Percentiles rank a stretch among this genome's conserved stretches.
Evolutionary conservation across 164 flowering plant species (phyloP).

Genomic region (Macadamia tetraphylla): DNA sequence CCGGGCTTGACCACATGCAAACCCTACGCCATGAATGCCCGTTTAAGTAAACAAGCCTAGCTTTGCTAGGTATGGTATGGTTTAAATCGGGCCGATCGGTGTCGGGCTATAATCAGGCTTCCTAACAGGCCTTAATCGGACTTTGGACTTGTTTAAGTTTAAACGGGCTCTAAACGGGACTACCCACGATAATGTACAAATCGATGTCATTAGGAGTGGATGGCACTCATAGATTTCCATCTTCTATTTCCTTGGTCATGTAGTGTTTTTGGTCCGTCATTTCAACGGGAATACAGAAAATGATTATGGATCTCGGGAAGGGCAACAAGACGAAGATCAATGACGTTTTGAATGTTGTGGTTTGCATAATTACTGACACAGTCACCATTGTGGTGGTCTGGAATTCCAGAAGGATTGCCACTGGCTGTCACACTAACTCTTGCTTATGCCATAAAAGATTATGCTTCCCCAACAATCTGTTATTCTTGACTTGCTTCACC

Average conservation of each 20-base stretch:
- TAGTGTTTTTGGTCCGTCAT: conserved; percentile 48
- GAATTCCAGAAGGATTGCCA: conserved; percentile 79
- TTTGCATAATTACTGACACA: conserved; percentile 49
- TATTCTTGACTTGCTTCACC: conserved; percentile 33
- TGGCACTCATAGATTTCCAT: no score
- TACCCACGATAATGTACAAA: no score
- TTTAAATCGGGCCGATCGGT: no score
- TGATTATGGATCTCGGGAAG: conserved; percentile 29
- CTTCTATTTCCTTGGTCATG: conserved; percentile 33
- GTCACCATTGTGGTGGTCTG: conserved; percentile 77
- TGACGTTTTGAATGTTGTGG: conserved; percentile 39
- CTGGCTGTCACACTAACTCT: conserved; percentile 70
- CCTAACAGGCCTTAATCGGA: no score
- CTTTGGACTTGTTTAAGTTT: no score
- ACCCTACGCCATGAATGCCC: no score
- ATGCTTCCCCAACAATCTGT: background rate
- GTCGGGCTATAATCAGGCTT: no score
- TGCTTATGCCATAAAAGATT: conserved; percentile 52
- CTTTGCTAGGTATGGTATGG: no score
- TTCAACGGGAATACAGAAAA: conserved; percentile 59
- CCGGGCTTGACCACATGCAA: no score
- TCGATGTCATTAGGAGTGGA: no score
- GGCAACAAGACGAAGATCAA: background rate
- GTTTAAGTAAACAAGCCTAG: no score
- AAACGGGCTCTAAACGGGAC: no score